Percentiles rank a stretch among this genome's conserved stretches.
Conservation (phyloP, 768 basidiomycete species). For the Paxillus involutus region DNA sequence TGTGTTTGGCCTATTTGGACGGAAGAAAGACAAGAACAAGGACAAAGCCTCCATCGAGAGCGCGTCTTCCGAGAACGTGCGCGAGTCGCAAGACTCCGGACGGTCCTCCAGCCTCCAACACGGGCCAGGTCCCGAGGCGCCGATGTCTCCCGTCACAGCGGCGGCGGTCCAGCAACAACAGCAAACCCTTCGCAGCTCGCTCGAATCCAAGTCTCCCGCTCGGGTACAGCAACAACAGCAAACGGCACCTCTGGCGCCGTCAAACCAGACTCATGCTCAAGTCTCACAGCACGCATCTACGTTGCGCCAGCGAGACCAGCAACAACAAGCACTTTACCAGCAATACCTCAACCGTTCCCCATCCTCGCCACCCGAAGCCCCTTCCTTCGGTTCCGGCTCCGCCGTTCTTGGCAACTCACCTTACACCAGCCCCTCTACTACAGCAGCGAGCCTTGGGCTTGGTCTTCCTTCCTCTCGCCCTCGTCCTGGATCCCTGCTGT, state of each 20-base stretch:
- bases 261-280: conserved; percentile 33
- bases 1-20: conserved; percentile 75
- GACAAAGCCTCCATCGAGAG: conserved; percentile 54
- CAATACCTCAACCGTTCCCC: conserved; percentile 89
- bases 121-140: conserved; percentile 21
- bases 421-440: conserved; percentile 37
- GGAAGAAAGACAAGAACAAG: conserved; percentile 76
- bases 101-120: conserved; percentile 48
- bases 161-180: conserved; percentile 62
- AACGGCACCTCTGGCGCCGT: conserved; percentile 28
- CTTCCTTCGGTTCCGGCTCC: conserved; percentile 75
- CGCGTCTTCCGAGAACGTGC: conserved; percentile 48
- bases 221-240: conserved; percentile 24
- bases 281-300: conserved; percentile 64
- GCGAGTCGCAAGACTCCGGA: conserved; percentile 65
- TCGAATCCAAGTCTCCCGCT: conserved; percentile 19
- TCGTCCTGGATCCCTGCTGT: conserved; percentile 76
- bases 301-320: conserved; percentile 83
- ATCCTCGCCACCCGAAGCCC: conserved; percentile 71
- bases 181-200: conserved; percentile 25
- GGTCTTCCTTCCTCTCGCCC: conserved; percentile 54
- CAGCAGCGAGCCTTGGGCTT: conserved; percentile 43
- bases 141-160: conserved; percentile 52
- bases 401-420: conserved; percentile 54
- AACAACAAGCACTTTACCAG: conserved; percentile 84